Base-by-base conservation (phyloP, 805 yeast species). In the Candida maesae region DNA sequence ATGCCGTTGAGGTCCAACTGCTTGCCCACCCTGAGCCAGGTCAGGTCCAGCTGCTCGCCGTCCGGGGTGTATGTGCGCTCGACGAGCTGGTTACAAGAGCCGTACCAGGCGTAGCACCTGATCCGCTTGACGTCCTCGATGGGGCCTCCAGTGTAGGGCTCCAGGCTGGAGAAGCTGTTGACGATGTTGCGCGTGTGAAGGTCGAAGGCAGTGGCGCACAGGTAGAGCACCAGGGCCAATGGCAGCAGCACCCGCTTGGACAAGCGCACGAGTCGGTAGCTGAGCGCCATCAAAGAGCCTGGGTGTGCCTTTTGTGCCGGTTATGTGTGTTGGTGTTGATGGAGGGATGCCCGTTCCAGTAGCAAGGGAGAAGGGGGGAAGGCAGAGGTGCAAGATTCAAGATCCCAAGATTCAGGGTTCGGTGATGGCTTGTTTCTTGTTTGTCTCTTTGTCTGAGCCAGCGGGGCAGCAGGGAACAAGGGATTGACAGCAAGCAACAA, bases 21-120 rank as follows among this genome's bases (percentile, higher is more conserved):
- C 39, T 53, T 60, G 3, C 41, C 35, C 15, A 62, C 55, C 27
- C 52, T 50, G 23, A 36, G 37, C 65, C 65, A 62, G 6, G 45
- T 43, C 12, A 45, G 35, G 19, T 50, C 47, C 8, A 25, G 34
- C 9, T 33, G 33, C 6, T 33, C 21, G 9, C 42, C 42, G 3
- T 43, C 42, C 1, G 16, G 37, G 1, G 35, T 20, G 19, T 13
- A 19, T 1, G 37, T 19, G 16, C 42, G 19, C 38, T 51, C 55
- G 18, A 51, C 39, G 25, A 62, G 41, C 36, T 52, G 56, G 32
- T 54, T 50, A 32, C 65, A 62, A 15, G 42, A 40, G 6, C 56
- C 50, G 23, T 52, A 55, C 65, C 64, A 61, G n/a, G 46, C 45
- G 41, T 53, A 58, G 40, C 67, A 62, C 15, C 50, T 41, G 13